Percentiles rank a stretch among this genome's conserved stretches.
These are phyloP conservation scores for Aspergillus biplanus DNA, from an alignment of 495 filamentous ascomycete species.

Conservation along the genomic window DNA sequence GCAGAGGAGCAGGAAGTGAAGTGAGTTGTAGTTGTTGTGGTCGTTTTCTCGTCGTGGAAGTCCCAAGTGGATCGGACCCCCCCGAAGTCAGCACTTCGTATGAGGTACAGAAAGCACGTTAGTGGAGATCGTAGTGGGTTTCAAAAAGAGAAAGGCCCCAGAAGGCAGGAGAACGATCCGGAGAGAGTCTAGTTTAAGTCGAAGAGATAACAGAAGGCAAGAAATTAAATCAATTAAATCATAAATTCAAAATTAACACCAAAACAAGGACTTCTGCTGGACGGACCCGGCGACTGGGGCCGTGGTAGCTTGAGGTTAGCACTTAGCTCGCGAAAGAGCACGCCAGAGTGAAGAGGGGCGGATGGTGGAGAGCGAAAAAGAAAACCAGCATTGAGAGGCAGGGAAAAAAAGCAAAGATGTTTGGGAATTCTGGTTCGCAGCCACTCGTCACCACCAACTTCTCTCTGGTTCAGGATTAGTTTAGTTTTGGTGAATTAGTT, in stretches of 20 bases:
- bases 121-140: slow-evolving; percentile 23
- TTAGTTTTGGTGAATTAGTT: slow-evolving; percentile 19
- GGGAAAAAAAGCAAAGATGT: not conserved
- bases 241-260: not conserved
- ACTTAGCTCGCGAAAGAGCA: not conserved
- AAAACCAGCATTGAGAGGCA: not conserved
- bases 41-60: slow-evolving; percentile 10
- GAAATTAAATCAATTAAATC: not conserved
- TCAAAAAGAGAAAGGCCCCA: slow-evolving; percentile 16
- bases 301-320: slow-evolving; percentile 13
- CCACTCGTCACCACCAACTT: slow-evolving; percentile 3
- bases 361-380: not conserved
- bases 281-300: slow-evolving; percentile 31
- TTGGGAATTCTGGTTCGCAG: slow-evolving; percentile 16
- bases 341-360: not conserved
- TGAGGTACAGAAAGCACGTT: slow-evolving; percentile 16
- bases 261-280: slow-evolving; percentile 15
- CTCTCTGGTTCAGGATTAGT: slow-evolving; percentile 17
- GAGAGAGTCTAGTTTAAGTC: slow-evolving; percentile 24
- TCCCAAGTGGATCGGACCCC: slow-evolving; percentile 30
- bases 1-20: slow-evolving; percentile 19
- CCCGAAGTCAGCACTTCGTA: slow-evolving; percentile 26
- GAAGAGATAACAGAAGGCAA: slow-evolving; percentile 23
- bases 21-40: slow-evolving; percentile 21
- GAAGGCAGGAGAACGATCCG: slow-evolving; percentile 26